Conservation (phyloP, 2,329 filamentous ascomycete genomes). For the Fusarium floridanum region DNA sequence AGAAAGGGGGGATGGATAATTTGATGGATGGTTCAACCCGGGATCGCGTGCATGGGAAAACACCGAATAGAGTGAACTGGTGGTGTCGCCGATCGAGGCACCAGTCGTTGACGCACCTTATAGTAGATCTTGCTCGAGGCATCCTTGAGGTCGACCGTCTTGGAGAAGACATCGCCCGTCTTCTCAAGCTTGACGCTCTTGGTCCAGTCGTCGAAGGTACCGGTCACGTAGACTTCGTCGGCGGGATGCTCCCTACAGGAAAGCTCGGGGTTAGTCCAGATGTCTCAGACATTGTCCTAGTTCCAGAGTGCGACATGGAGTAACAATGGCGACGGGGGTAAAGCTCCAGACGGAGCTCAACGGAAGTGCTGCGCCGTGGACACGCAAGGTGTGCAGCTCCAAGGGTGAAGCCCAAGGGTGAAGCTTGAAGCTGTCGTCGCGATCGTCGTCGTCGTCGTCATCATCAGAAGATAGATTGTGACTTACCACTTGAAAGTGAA, state of each 20-base stretch:
- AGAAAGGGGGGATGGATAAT: slow-evolving; percentile 4
- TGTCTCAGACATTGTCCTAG: slow-evolving; percentile 42
- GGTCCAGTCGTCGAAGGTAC: slow-evolving; percentile 94
- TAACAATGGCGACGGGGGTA: neutral
- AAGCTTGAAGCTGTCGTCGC: slow-evolving; percentile 7
- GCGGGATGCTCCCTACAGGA: slow-evolving; percentile 81
- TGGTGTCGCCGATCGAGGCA: slow-evolving; percentile 19
- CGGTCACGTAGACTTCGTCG: slow-evolving; percentile 92
- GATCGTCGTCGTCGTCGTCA: slow-evolving; percentile 34
- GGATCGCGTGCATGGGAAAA: slow-evolving; percentile 14
- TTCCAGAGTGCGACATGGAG: slow-evolving; percentile 21
- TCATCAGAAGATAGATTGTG: slow-evolving; percentile 28
- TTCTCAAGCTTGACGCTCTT: slow-evolving; percentile 88
- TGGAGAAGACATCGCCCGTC: slow-evolving; percentile 79
- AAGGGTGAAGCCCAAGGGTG: neutral
- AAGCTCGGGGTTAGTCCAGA: slow-evolving; percentile 36
- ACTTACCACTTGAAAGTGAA: slow-evolving; percentile 79
- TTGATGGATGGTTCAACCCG: slow-evolving; percentile 3
- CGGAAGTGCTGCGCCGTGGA: slow-evolving; percentile 14
- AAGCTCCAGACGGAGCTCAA: slow-evolving; percentile 30
- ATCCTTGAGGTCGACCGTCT: slow-evolving; percentile 80
- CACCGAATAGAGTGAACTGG: slow-evolving; percentile 24
- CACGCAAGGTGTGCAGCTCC: slow-evolving; percentile 21
- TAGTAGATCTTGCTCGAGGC: slow-evolving; percentile 83
- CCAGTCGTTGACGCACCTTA: slow-evolving; percentile 76